Base-by-base conservation (phyloP, 768 basidiomycete species). In the Mycena metata region DNA sequence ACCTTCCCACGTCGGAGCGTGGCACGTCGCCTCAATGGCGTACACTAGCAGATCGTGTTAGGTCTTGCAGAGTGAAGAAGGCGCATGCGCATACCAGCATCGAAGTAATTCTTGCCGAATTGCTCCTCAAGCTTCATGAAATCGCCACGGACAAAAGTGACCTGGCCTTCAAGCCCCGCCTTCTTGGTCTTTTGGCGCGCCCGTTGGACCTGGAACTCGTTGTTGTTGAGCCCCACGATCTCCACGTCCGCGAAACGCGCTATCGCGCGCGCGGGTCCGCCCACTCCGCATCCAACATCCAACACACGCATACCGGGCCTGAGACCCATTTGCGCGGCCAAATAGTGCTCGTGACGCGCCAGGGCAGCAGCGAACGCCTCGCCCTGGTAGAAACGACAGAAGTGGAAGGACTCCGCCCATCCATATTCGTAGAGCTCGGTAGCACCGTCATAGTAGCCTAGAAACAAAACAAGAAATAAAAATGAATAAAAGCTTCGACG, bases 231-330 rank as follows among this genome's bases (percentile, higher is more conserved):
- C 46, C 96, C 96, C 70, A 93, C 83, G 70, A 98, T 90, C 62
- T 89, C 83, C 30, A 87, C 91, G 76, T 98, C 96, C 7, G 94
- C 83, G 83, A 99, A 99, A 50, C 88, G 88, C 7, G 96, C 94
- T 75, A 99, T 99, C 79, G 96, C 94, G 50, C 97, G 89, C 12
- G 98, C 98, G 21, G 98, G 98, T 0, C 98, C 98, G 55, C 98
- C 98, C 60, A 99, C 92, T 78, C 98, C 98, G 78, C 98, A 99
- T 2, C 98, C 98, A 66, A 99, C 96, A 76, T 99, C 98, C 67
- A 99, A 91, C 43, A 99, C 96, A 33, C 91, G 89, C 96, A 98
- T 98, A 50, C 96, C 95, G 0, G 96, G 89, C 59, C 88, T 88
- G 67, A 99, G 83, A 46, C 80, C 79, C 91, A 98, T 96, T 75